Evolutionary conservation across 371 early-diverging fungal species (phyloP), one percentile per base, ranked within the genome.

Genomic region (Coemansia sp.): DNA sequence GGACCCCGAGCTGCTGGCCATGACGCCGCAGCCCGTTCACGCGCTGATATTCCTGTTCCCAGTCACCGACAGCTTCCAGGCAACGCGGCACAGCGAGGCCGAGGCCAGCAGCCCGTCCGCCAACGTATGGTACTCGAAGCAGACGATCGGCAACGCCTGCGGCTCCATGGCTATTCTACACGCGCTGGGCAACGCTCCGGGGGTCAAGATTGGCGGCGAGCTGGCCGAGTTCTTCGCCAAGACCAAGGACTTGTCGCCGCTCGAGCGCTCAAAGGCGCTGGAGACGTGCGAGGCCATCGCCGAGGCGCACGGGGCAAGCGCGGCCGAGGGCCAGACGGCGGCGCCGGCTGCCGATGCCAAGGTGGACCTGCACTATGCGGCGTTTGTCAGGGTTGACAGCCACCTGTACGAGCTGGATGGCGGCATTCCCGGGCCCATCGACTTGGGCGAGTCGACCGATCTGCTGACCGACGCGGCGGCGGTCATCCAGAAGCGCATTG

Each of bases 71-170:
- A 52, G 83, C 57, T 87, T 88, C 70, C 85, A 88, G 54, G 77
- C 72, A 16, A 83, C 72, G 59, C 68, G 84, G 48, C 72, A 80
- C 34, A 74, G 80, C 52, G 86, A 91, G 58, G 70, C 75, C 66
- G 77, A 54, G 56, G 83, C 55, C 55, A 30, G 12, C 57, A 55
- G 9, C 1, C 56, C 61, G 9, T 83, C 83, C 54, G 82, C 83
- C 33, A 76, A 89, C 30, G 68, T 92, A 6, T 82, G 88, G 48
- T 95, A 91, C 63, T 86, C 89, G 60, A 84, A 83, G 33, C 96
- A 97, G 77, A 94, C 94, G 2, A 95, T 96, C 49, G 74, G 81
- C 48, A 96, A 97, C 72, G 96, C 97, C 2, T 97, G 98, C 65
- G 93, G 94, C 30, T 90, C 92, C 51, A 91, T 91, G 77, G 92